phyloP scores from a whole-genome alignment of 2,329 filamentous ascomycete species.

The Parastagonospora avenae region DNA sequence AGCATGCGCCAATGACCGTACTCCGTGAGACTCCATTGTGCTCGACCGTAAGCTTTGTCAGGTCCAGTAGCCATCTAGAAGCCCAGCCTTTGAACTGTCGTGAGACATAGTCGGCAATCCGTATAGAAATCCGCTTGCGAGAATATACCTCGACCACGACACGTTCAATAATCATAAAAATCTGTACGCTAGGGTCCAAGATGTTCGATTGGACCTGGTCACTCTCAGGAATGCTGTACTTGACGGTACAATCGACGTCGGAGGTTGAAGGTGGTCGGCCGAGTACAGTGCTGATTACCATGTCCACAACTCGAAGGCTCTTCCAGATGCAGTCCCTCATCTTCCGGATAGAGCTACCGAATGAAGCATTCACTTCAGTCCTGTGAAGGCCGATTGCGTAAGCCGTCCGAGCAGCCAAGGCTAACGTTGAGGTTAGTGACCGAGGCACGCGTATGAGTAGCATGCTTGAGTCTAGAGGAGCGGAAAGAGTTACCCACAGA shows the following conservation, averaged over 20 bases:
- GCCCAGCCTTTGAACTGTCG: conserved; percentile 50
- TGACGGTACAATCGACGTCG: conserved; percentile 55
- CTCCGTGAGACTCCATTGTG: conserved; percentile 23
- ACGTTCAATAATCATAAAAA: conserved; percentile 57
- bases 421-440: conserved; percentile 8
- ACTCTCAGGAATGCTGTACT: conserved; percentile 39
- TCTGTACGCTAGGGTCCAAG: conserved; percentile 48
- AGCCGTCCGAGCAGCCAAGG: conserved; percentile 56
- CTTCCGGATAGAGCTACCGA: conserved; percentile 49
- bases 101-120: conserved; percentile 49
- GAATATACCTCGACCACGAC: conserved; percentile 55
- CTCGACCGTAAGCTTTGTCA: conserved; percentile 36
- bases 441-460: not conserved
- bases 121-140: conserved; percentile 47
- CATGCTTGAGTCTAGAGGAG: not conserved
- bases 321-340: conserved; percentile 59
- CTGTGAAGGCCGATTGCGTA: conserved; percentile 60
- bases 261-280: conserved; percentile 60
- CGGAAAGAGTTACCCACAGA: conserved; percentile 39
- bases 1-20: conserved; percentile 52
- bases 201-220: conserved; percentile 23
- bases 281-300: conserved; percentile 57
- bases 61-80: conserved; percentile 37
- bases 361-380: conserved; percentile 58
- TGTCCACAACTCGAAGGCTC: conserved; percentile 57